phyloP scores from a whole-genome alignment of 2,329 filamentous ascomycete genomes.

The Pyricularia sp. region DNA sequence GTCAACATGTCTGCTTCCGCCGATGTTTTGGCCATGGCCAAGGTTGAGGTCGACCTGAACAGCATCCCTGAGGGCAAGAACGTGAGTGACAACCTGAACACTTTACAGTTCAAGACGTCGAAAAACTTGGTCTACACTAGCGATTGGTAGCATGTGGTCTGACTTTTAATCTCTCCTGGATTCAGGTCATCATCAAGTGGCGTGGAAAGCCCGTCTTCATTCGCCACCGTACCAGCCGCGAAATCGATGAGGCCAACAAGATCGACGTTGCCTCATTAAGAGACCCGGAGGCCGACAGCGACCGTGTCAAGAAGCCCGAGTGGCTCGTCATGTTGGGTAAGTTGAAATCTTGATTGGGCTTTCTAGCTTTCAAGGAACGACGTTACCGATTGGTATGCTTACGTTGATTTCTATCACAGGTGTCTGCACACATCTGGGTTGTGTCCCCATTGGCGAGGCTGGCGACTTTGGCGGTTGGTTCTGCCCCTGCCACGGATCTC shows the following conservation, averaged over 20 bases:
- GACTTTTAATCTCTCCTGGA: not conserved
- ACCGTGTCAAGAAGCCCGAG: constrained; percentile 95
- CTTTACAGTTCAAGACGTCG: not conserved
- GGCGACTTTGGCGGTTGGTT: constrained; percentile 99
- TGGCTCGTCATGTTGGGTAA: constrained; percentile 98
- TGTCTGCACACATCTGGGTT: constrained; percentile 98
- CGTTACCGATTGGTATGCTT: not conserved
- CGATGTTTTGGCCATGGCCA: constrained; percentile 96
- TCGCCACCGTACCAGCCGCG: constrained; percentile 85
- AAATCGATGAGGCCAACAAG: constrained; percentile 91
- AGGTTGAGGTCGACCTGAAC: constrained; percentile 92
- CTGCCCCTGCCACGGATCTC: constrained; percentile 99
- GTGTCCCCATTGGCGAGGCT: constrained; percentile 96
- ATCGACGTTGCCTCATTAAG: constrained; percentile 71
- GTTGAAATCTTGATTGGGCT: constrained; percentile 10
- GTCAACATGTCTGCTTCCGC: constrained; percentile 99
- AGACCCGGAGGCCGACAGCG: constrained; percentile 81
- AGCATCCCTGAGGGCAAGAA: constrained; percentile 99
- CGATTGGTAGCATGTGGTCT: not conserved
- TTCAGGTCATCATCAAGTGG: constrained; percentile 97
- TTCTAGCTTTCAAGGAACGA: not conserved
- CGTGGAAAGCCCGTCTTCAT: constrained; percentile 99
- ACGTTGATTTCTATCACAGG: constrained; percentile 32
- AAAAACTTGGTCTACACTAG: not conserved
- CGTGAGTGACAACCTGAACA: constrained; percentile 40